Conservation (phyloP, 805 yeast genomes). For the Saccharomycopsis babjevae region DNA sequence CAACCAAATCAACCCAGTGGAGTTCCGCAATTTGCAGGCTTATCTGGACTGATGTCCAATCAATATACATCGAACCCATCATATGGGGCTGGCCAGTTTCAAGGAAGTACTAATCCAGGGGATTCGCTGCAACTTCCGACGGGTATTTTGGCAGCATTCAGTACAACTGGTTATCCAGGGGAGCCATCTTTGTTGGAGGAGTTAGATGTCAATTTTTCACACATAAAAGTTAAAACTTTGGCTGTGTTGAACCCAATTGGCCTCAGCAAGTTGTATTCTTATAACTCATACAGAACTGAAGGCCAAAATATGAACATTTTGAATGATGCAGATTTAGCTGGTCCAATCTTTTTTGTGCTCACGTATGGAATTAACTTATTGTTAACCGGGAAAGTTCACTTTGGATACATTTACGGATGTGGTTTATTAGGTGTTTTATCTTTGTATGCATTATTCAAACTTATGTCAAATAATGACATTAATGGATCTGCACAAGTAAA, state of each 20-base stretch:
- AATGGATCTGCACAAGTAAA: slow-evolving; percentile 1
- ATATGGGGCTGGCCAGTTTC: slow-evolving; percentile 17
- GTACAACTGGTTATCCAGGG: slow-evolving; percentile 89
- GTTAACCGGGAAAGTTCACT: slow-evolving; percentile 87
- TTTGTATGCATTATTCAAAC: slow-evolving; percentile 71
- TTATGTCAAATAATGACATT: slow-evolving; percentile 60
- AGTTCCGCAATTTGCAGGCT: slow-evolving; percentile 12
- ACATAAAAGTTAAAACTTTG: slow-evolving; percentile 73
- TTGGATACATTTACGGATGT: slow-evolving; percentile 94
- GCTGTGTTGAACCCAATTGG: slow-evolving; percentile 68
- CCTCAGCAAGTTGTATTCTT: background rate
- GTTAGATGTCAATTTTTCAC: slow-evolving; percentile 83
- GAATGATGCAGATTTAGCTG: slow-evolving; percentile 89
- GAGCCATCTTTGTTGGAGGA: slow-evolving; percentile 91
- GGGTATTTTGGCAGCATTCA: slow-evolving; percentile 85
- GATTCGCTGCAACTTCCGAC: slow-evolving; percentile 37
- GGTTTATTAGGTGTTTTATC: slow-evolving; percentile 85
- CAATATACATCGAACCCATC: slow-evolving; percentile 16
- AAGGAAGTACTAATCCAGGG: background rate
- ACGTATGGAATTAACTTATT: slow-evolving; percentile 75
- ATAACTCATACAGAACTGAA: background rate
- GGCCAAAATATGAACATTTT: slow-evolving; percentile 43
- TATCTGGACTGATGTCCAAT: slow-evolving; percentile 18
- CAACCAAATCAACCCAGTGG: slow-evolving; percentile 1
- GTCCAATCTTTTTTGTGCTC: slow-evolving; percentile 83